Base-by-base conservation (phyloP, 2,329 filamentous ascomycete species). In the Aspergillus vadensis region DNA sequence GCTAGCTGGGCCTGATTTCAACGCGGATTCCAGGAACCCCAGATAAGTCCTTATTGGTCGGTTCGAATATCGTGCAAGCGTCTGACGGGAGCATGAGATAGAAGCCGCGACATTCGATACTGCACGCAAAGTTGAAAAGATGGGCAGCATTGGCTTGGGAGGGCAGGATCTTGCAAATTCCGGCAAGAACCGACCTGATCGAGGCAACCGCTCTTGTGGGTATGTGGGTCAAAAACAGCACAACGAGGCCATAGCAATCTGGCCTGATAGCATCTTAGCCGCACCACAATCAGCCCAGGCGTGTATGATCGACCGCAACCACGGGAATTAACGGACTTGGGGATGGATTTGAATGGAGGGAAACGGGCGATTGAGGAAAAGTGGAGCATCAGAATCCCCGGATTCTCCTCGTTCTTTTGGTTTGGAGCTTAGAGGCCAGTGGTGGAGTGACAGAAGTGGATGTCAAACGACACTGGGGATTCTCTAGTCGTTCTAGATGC, bases 401-500 rank as follows among this genome's bases (percentile, higher is more conserved):
- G 47, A 50, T 50, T 50, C 47, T 50, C 47, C 25, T 27, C 47
- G 47, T 50, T 25, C 25, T 30, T 27, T 10, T 30, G 25, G n/a
- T 50, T 30, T 32, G 17, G 17, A 17, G 21, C 44, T 25, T n/a
- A 43, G 39, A 43, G 15, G 15, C n/a, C 39, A 49, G 44, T 49
- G 44, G 44, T 25, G 25, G 47, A 50, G 47, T 36, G 32, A 14
- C 12, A 36, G 32, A 36, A 36, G 32, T 32, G 25, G 47, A 50
- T 50, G 47, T 50, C 47, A 17, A 32, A 36, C 32, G 32, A 30
- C 15, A 27, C 47, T 50, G 47, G 44, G 25, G 30, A 30, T 32
- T 32, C 47, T 50, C 47, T 50, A 50, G 47, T 30, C 47, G 52
- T 19, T 55, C 52, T 55, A 55, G 23, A 44, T 55, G 36, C 52